Percentiles rank a stretch among this genome's conserved stretches.
Conservation (phyloP, 2,329 filamentous ascomycete genomes). For the Coniochaeta prunicola region DNA sequence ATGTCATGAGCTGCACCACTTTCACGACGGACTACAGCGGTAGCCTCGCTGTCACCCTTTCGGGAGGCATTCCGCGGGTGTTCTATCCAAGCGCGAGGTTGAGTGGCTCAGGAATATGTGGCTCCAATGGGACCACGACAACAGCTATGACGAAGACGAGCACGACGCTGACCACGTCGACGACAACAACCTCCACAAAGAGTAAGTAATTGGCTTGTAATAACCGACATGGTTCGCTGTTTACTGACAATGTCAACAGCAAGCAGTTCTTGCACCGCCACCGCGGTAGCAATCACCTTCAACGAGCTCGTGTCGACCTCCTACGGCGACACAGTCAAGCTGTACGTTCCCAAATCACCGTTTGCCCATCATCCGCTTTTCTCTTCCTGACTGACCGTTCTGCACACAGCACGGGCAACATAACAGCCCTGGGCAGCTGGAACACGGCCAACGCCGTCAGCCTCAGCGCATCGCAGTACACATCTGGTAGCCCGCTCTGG, state of each 20-base stretch:
- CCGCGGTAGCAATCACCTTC: conserved; percentile 16
- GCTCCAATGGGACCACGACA: conserved; percentile 6
- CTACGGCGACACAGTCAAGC: conserved; percentile 16
- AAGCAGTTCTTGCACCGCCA: conserved; percentile 7
- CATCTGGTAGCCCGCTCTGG: conserved; percentile 42
- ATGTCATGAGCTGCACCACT: conserved; percentile 35
- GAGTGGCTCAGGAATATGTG: conserved; percentile 26
- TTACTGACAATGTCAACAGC: not conserved
- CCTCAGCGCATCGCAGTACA: conserved; percentile 42
- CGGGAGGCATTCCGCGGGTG: conserved; percentile 32
- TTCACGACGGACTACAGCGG: conserved; percentile 34
- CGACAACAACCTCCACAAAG: not conserved
- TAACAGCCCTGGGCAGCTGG: conserved; percentile 41
- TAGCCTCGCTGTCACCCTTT: conserved; percentile 33
- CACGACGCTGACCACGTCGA: conserved; percentile 5
- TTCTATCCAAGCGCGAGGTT: conserved; percentile 28
- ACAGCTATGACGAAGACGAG: not conserved
- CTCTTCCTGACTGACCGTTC: not conserved
- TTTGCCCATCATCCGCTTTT: not conserved
- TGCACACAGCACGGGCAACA: conserved; percentile 13
- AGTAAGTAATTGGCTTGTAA: not conserved
- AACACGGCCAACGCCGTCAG: conserved; percentile 33
- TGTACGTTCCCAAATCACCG: conserved; percentile 12
- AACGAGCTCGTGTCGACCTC: conserved; percentile 15
- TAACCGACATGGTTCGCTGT: not conserved